These are phyloP conservation scores for Amanita subjunquillea DNA, from an alignment of 768 basidiomycete species.

Conservation along the genomic window DNA sequence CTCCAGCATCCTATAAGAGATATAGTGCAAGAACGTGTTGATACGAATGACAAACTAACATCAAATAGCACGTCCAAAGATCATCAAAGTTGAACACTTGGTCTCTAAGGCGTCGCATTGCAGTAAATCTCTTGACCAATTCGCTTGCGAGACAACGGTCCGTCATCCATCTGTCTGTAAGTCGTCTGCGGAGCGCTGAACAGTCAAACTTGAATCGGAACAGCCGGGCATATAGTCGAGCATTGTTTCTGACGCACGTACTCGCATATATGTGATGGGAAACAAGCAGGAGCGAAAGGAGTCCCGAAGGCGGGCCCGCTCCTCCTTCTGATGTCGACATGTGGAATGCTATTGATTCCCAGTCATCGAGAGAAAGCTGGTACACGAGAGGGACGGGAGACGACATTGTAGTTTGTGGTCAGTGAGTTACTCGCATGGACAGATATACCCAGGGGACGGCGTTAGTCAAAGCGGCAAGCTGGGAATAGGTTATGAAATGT, in stretches of 20 bases:
- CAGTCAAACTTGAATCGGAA: constrained; percentile 36
- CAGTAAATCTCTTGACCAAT: constrained; percentile 29
- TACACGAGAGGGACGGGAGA: constrained; percentile 10
- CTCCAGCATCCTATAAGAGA: constrained; percentile 27
- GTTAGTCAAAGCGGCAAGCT: constrained; percentile 8
- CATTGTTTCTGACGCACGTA: constrained; percentile 24
- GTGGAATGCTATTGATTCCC: constrained; percentile 34
- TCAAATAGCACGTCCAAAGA: constrained; percentile 44
- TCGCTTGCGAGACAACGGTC: constrained; percentile 29
- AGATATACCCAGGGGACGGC: constrained; percentile 1
- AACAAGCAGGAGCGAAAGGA: constrained; percentile 27
- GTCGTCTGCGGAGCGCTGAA: constrained; percentile 26
- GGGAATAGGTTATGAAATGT: constrained; percentile 7
- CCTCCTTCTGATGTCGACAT: constrained; percentile 21
- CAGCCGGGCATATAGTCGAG: constrained; percentile 30
- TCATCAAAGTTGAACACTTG: constrained; percentile 22
- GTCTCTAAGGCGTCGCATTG: constrained; percentile 30
- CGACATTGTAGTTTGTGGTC: constrained; percentile 8
- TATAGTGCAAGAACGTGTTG: background rate
- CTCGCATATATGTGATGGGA: constrained; percentile 24
- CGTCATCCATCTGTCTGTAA: constrained; percentile 25
- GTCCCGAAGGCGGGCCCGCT: constrained; percentile 31
- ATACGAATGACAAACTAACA: constrained; percentile 19
- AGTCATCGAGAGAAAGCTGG: constrained; percentile 17
- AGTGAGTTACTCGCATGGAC: background rate